Evolutionary conservation across 1,139 yeast species (phyloP), one percentile per base, ranked within the genome.

Genomic region (Hansenula sp.): DNA sequence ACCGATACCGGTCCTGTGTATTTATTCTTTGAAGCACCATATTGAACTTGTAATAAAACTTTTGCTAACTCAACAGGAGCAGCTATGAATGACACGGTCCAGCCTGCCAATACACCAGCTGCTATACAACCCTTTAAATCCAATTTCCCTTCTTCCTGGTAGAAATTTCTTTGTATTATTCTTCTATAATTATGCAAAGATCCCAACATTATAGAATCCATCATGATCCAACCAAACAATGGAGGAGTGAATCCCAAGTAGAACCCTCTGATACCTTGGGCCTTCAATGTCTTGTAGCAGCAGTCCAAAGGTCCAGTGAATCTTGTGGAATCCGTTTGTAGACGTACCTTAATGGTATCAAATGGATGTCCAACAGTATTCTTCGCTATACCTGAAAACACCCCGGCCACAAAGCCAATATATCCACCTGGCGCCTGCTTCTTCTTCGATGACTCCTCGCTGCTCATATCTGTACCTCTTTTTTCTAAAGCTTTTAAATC

Each of bases 161-260:
- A 88, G 11, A 85, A 60, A 47, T 74, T 69, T 16, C 82, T 84
- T 53, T 82, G 81, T 43, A 85, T 69, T 28, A 79, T 62, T 46
- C 87, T 64, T 50, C 94, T 66, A 60, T 89, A 89, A 45, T 82
- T 75, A 53, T 86, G 94, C 41, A 88, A 66, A 11, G 94, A 82
- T 1, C 96, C 96, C 48, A 89, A 69, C 90, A 89, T 85, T 45
- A 75, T 89, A 17, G 86, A 77, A 58, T 89, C 97, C 96, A 89
- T 88, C 45, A 85, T 64, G 52, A 89, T 88, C 96, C 96, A 89
- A 0, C 96, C 97, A 14, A 87, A 77, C 48, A 89, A 67, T 1
- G 96, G 96, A 8, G 96, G 96, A 0, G 96, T 86, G 49, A 89
- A 88, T 0, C 96, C 96, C 53, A 88, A 79, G 59, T 87, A 88